Evolutionary conservation across 1,139 yeast genomes (phyloP).

Genomic region (Kazachstania sp.): DNA sequence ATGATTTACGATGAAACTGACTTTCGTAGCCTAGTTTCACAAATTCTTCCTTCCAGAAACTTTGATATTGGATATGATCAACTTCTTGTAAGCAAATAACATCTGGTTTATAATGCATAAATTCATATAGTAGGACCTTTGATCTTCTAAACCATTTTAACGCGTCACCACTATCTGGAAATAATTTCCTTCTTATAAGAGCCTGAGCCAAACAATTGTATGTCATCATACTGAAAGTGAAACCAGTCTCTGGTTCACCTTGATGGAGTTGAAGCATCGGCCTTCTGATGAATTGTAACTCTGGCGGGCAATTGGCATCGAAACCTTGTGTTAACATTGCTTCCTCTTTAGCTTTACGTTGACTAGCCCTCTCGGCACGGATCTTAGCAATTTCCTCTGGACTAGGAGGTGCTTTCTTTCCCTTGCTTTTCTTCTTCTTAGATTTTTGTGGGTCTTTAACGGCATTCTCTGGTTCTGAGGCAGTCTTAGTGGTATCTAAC

Average conservation of each 20-base stretch:
- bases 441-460: background rate
- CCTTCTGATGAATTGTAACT: conserved; percentile 47
- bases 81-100: conserved; percentile 77
- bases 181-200: conserved; percentile 62
- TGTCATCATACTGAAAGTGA: conserved; percentile 46
- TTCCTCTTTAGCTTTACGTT: conserved; percentile 42
- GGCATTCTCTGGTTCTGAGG: background rate
- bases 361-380: conserved; percentile 39
- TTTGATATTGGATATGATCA: conserved; percentile 52
- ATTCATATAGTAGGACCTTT: conserved; percentile 52
- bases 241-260: conserved; percentile 14
- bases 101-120: conserved; percentile 60
- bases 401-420: conserved; percentile 34
- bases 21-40: conserved; percentile 49
- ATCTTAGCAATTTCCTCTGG: conserved; percentile 61
- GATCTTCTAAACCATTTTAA: conserved; percentile 75
- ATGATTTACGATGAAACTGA: conserved; percentile 48
- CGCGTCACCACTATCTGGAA: conserved; percentile 77
- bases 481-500: background rate
- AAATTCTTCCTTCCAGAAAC: conserved; percentile 58
- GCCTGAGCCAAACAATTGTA: conserved; percentile 78
- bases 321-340: conserved; percentile 39
- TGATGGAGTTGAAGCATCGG: conserved; percentile 39
- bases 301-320: conserved; percentile 39
- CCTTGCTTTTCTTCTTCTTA: conserved; percentile 23